phyloP scores from a whole-genome alignment of 805 yeast species.

The Lipomyces yamanashiensis region DNA sequence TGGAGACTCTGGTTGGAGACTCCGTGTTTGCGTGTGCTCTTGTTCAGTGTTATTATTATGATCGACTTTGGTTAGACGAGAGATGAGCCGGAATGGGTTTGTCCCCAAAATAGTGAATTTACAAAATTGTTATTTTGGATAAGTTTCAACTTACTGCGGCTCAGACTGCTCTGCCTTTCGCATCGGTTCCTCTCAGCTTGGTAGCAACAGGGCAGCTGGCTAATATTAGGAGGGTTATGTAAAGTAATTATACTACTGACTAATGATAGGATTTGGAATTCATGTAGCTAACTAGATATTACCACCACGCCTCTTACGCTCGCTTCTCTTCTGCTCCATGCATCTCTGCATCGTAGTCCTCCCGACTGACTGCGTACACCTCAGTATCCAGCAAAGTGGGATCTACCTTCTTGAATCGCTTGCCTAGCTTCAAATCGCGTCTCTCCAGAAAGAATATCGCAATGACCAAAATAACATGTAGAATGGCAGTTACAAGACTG shows the following conservation, averaged over 20 bases:
- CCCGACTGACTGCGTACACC: not conserved
- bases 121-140: no score
- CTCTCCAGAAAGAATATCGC: constrained; percentile 16
- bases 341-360: not conserved
- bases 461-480: constrained; percentile 15
- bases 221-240: no score
- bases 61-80: not conserved
- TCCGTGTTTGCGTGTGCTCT: not conserved
- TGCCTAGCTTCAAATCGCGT: constrained; percentile 16
- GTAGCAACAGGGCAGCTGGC: no score
- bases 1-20: not conserved
- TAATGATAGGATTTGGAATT: no score
- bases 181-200: no score
- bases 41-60: not conserved
- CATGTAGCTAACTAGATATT: no score
- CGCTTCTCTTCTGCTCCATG: not conserved
- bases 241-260: no score
- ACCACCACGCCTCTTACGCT: no score
- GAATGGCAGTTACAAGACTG: constrained; percentile 10
- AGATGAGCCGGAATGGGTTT: not conserved
- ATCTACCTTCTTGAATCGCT: not conserved
- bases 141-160: no score
- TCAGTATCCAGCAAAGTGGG: not conserved
- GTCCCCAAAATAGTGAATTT: not conserved
- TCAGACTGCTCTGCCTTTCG: no score